Base-by-base conservation (phyloP, 352 stramenopile genomes). In the Plasmopara halstedii region DNA sequence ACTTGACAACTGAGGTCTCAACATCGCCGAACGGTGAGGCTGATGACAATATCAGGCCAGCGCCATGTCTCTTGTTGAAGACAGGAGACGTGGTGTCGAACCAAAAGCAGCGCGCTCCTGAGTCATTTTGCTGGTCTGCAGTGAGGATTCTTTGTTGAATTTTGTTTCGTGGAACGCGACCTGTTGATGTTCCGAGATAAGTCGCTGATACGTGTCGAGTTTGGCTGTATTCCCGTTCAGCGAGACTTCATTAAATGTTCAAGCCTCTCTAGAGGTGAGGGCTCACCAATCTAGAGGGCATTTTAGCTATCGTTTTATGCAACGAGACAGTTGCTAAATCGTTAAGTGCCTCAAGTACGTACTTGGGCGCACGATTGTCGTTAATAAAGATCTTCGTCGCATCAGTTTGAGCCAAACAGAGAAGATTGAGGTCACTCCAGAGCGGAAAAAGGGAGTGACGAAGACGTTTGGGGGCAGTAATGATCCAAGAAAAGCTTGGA, bases 171-270 rank as follows among this genome's bases (percentile, higher is more conserved):
- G 23, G 8, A 27, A 27, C 4, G 23, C 23, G 23, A 27, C 23
- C 23, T 9, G 23, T 8, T 27, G 23, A 27, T 27, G 23, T 27
- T 27, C 23, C 4, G 23, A 9, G 23, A 27, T 27, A 27, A 27
- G 23, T 27, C 23, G 23, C 23, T 27, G 23, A 27, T 27, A 27
- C 23, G 23, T 27, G 8, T 4, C 23, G 4, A 9, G 8, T 27
- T 27, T 27, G 4, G 23, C 23, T 27, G 23, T 9, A 27, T 11
- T 50, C 15, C n/a, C 50, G 41, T 56, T 62, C 14, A 59, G 44
- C 52, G 33, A 59, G 15, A 54, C n/a, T 33, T 31, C 51, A n/a
- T n/a, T 45, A 8, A 60, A 54, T n/a, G 34, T 4, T 41, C 35
- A 53, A 2, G 22, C 23, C n/a, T 38, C 42, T 18, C 45, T 62